Evolutionary conservation across 2,329 filamentous ascomycete genomes (phyloP).

Genomic region (Stagonosporopsis chrysanthemi): DNA sequence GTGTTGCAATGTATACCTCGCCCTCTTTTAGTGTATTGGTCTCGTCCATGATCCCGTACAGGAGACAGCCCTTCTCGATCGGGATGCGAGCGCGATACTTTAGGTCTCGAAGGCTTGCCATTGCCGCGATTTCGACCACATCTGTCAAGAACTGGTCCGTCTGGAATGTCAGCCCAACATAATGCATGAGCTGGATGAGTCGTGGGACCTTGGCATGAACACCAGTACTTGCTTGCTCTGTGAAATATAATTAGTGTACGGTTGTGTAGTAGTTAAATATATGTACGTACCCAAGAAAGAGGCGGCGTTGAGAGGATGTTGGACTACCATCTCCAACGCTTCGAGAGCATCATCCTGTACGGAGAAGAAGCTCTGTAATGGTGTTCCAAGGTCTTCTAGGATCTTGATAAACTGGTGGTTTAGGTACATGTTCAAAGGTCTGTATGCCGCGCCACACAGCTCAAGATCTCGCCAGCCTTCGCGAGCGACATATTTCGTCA

Average conservation of each 20-base stretch:
- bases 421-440: slow-evolving; percentile 72
- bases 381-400: slow-evolving; percentile 76
- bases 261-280: too few relatives aligned
- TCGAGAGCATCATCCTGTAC: slow-evolving; percentile 70
- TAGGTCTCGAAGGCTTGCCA: slow-evolving; percentile 74
- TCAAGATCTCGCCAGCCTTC: slow-evolving; percentile 64
- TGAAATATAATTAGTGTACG: not conserved
- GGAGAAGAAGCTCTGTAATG: slow-evolving; percentile 65
- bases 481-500: slow-evolving; percentile 75
- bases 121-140: slow-evolving; percentile 72
- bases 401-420: slow-evolving; percentile 88
- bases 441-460: slow-evolving; percentile 74
- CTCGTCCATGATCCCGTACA: slow-evolving; percentile 87
- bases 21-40: slow-evolving; percentile 71
- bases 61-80: slow-evolving; percentile 72
- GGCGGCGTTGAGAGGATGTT: slow-evolving; percentile 67
- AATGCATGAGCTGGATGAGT: slow-evolving; percentile 67
- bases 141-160: slow-evolving; percentile 74
- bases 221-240: slow-evolving; percentile 66
- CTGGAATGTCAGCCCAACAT: slow-evolving; percentile 69
- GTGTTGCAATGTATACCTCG: slow-evolving; percentile 71
- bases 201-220: slow-evolving; percentile 66
- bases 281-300: slow-evolving; percentile 61
- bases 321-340: slow-evolving; percentile 66
- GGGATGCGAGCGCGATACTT: slow-evolving; percentile 82